Evolutionary conservation across 148 eudicot genomes (phyloP), one percentile per base, ranked within the genome.

Genomic region (Rhododendron henanense): DNA sequence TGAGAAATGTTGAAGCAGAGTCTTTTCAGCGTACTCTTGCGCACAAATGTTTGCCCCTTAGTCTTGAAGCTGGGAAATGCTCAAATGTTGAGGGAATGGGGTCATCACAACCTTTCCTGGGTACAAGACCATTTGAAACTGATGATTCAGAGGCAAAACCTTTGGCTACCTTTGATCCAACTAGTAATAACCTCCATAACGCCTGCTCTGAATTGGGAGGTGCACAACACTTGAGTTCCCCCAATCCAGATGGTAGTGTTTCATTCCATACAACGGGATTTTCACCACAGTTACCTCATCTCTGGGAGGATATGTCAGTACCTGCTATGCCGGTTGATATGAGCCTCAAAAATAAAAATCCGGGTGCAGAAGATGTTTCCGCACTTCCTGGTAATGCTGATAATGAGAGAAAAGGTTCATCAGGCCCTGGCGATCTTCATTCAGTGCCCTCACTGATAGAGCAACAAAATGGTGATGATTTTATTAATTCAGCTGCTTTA

Each of bases 281-380:
- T 92, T 87, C 94, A 88, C 87, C 98, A 79, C 88, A 90, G 57
- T 90, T 90, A 77, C 92, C 94, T 90, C 88, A 93, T 51, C 88
- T 83, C 28, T 96, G 98, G 98, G 94, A 90, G 81, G 90, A 86
- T 83, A 83, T 92, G 45, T 85, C 94, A 80, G 87, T 85, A 57
- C 79, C 91, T 84, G 86, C 84, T 50, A 84, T 88, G 89, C 92
- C 91, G 9, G 87, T 87, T 14, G 84, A 87, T 87, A 51, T 79
- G 63, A 83, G 78, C 84, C 67, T 84, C 77, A 78, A 51, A 28
- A 89, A 89, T 81, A 86, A 88, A 50, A 83, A 33, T 83, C 88
- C 59, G 80, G 89, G 79, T 75, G 78, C 82, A 44, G 90, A 89
- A 85, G 88, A 86, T 69, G 80, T 89, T 39, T 90, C 90, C 69